Conservation (phyloP, 177 flowering plant species). For the Vitis hybrid region DNA sequence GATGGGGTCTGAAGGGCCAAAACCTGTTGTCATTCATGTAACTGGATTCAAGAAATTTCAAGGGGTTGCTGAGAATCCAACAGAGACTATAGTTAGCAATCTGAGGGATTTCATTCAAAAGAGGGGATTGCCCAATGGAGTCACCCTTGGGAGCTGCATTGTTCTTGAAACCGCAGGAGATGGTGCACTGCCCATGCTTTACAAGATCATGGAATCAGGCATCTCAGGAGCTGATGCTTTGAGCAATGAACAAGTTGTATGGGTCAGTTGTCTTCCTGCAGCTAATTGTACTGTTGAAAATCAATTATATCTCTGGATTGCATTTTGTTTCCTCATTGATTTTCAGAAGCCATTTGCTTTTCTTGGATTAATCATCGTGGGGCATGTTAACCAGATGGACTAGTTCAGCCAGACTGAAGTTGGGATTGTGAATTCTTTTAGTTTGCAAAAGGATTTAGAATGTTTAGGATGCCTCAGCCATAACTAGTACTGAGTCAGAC, state of each 20-base stretch:
- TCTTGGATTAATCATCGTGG: no score
- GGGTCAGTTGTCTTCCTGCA: constrained; percentile 46
- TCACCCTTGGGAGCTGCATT: constrained; percentile 50
- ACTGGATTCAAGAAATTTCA: constrained; percentile 71
- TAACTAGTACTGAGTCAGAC: no score
- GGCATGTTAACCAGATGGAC: no score
- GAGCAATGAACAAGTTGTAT: constrained; percentile 41
- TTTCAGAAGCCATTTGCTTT: no score
- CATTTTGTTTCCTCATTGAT: no score
- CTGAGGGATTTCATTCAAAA: constrained; percentile 34
- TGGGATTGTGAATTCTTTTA: no score
- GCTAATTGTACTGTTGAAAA: neutral
- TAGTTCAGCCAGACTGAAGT: no score
- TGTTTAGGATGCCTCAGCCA: no score
- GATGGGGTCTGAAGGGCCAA: constrained; percentile 68
- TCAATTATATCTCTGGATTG: neutral
- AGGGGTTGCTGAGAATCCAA: constrained; percentile 61
- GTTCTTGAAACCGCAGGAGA: constrained; percentile 65
- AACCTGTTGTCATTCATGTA: constrained; percentile 44
- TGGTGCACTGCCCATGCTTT: constrained; percentile 52
- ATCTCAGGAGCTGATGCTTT: constrained; percentile 17
- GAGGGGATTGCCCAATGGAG: constrained; percentile 42
- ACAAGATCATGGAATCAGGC: constrained; percentile 38
- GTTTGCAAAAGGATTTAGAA: no score
- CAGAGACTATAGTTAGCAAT: constrained; percentile 54